phyloP scores from a whole-genome alignment of 768 basidiomycete species.

The Royoungia palumana region DNA sequence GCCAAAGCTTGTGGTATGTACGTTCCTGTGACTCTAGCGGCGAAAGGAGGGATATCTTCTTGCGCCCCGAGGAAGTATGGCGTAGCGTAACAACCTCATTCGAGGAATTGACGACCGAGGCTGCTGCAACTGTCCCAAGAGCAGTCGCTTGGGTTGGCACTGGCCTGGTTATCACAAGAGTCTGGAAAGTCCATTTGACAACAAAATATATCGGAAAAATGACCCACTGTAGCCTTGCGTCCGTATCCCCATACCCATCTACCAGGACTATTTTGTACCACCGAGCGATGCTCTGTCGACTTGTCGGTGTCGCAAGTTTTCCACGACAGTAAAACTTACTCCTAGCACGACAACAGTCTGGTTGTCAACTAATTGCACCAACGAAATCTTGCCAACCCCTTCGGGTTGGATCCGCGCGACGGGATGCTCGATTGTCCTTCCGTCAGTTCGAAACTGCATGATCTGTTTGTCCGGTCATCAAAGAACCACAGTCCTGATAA shows the following conservation, averaged over 20 bases:
- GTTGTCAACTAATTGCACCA: slow-evolving; percentile 21
- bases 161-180: slow-evolving; percentile 11
- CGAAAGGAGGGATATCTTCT: slow-evolving; percentile 18
- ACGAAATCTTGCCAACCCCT: slow-evolving; percentile 19
- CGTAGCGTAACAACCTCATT: slow-evolving; percentile 20
- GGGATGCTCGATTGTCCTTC: background rate
- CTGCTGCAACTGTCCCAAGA: slow-evolving; percentile 5
- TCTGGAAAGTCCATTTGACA: slow-evolving; percentile 6
- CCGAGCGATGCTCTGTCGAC: slow-evolving; percentile 9
- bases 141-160: slow-evolving; percentile 4
- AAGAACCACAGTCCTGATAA: background rate
- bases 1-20: slow-evolving; percentile 18
- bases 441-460: slow-evolving; percentile 18
- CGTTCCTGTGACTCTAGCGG: slow-evolving; percentile 7
- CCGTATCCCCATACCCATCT: slow-evolving; percentile 8
- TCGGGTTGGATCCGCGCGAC: slow-evolving; percentile 18
- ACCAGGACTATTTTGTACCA: slow-evolving; percentile 20
- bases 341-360: slow-evolving; percentile 25
- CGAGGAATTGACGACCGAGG: slow-evolving; percentile 7
- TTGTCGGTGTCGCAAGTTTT: background rate
- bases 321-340: slow-evolving; percentile 11
- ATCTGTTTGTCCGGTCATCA: slow-evolving; percentile 10
- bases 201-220: background rate
- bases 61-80: slow-evolving; percentile 13
- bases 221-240: slow-evolving; percentile 19